Evolutionary conservation across 202 grass and related monocot species (phyloP).

Genomic region (Setaria viridis): DNA sequence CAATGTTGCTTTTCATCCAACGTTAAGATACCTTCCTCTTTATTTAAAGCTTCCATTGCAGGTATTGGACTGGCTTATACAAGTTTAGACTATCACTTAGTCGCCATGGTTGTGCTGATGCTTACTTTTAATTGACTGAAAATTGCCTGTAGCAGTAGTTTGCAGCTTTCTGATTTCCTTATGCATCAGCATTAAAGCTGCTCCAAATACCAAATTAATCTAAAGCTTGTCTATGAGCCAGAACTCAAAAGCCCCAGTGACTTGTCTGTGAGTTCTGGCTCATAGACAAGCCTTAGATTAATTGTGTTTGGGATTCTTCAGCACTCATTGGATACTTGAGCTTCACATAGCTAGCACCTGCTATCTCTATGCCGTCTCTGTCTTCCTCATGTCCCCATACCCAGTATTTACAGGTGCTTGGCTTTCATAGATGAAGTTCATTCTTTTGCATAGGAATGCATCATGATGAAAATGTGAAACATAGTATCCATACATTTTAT

Average conservation of each 20-base stretch:
- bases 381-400: not conserved
- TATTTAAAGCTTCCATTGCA: constrained; percentile 27
- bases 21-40: constrained; percentile 23
- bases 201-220: not conserved
- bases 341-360: not conserved
- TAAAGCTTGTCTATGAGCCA: too few species aligned
- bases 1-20: constrained; percentile 4
- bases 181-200: not conserved
- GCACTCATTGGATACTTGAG: not conserved
- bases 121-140: not conserved
- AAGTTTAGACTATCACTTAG: constrained; percentile 11
- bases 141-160: not conserved
- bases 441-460: constrained; percentile 32
- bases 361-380: not conserved
- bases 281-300: constrained; percentile 3
- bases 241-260: too few species aligned
- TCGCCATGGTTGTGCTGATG: constrained; percentile 1
- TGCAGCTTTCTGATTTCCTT: constrained; percentile 23
- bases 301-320: constrained; percentile 19
- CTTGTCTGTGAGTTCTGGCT: constrained; percentile 2
- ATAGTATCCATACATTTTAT: constrained; percentile 3
- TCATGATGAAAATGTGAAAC: constrained; percentile 27
- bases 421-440: constrained; percentile 30
- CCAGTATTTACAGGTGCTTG: not conserved
- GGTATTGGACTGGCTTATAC: not conserved